phyloP scores from a whole-genome alignment of 371 early-diverging fungal genomes.

The Mortierella sp. region DNA sequence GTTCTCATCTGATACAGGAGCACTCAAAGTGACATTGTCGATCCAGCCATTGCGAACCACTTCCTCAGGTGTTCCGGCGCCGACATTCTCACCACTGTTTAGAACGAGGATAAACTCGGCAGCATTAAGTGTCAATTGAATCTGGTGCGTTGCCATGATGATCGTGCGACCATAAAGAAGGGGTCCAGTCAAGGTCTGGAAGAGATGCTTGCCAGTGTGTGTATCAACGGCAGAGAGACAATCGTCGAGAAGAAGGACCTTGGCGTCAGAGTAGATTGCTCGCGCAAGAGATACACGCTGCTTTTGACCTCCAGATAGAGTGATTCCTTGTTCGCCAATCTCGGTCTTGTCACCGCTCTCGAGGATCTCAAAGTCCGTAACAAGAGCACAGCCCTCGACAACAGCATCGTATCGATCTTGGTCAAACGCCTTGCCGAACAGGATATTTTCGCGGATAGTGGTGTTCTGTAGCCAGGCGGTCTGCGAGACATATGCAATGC shows the following conservation, averaged over 20 bases:
- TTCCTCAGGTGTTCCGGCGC: conserved; percentile 57
- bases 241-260: conserved; percentile 84
- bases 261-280: conserved; percentile 83
- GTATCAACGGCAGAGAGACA: conserved; percentile 85
- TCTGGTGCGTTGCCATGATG: conserved; percentile 91
- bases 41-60: conserved; percentile 58
- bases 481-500: conserved; percentile 85
- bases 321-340: conserved; percentile 90
- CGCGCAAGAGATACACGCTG: conserved; percentile 87
- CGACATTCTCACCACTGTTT: conserved; percentile 63
- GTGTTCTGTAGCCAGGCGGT: conserved; percentile 91
- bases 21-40: conserved; percentile 56
- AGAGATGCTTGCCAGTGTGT: conserved; percentile 89
- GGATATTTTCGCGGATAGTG: conserved; percentile 85
- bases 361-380: conserved; percentile 81
- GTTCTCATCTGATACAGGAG: conserved; percentile 10
- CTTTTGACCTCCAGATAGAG: conserved; percentile 82
- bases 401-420: conserved; percentile 73
- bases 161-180: conserved; percentile 80
- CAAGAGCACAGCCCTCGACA: conserved; percentile 70
- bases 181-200: conserved; percentile 71
- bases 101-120: conserved; percentile 74
- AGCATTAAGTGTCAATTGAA: conserved; percentile 76
- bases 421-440: conserved; percentile 82
- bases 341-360: conserved; percentile 91